Base-by-base conservation (phyloP, 1,284 basidiomycete species). In the Phylloboletellus chloephorus region DNA sequence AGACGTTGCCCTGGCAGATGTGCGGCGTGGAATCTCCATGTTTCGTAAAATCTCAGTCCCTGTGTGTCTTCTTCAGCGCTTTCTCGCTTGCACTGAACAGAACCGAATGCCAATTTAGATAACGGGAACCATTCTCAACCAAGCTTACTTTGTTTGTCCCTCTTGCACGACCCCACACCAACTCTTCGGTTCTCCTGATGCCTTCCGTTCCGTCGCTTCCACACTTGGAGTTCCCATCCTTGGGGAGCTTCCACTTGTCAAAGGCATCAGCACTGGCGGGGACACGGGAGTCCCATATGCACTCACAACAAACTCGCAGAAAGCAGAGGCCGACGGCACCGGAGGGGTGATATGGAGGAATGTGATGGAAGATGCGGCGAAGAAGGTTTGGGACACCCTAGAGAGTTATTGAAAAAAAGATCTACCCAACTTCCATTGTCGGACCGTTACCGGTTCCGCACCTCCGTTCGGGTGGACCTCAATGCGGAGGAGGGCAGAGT, bases 1-100 rank as follows among this genome's bases (percentile, higher is more conserved):
- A 62, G 87, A 96, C 54, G 88, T 98, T 10, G 89, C 95, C 2
- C 73, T 98, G 5, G 74, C 88, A 7, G 95, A 98, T 57, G 92
- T 94, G 1, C 76, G 88, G 37, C 95, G 96, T 54, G 94, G 96
- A 0, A 86, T 98, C 10, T 74, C 83, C 10, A 97, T 97, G 90
- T 88, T 98, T 58, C 75, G 79, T 41, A 98, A 97, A 65, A 76
- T 97, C 15, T 74, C 76, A 15, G 83, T 97, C 1, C 94, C 94
- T 0, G 92, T 94, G 53, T 33, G 78, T 63, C 24, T 8, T 31
- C 16, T 15, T 11, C 10, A 24, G 20, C 23, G 17, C 15, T 17
- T 9, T 20, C 7, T 25, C 31, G 16, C 16, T 20, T 28, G 3
- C 21, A 2, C 32, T 41, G 35, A 34, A 39, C 28, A 12, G 31